Evolutionary conservation across 306 rosid species (phyloP).

Genomic region (Rosa persica): DNA sequence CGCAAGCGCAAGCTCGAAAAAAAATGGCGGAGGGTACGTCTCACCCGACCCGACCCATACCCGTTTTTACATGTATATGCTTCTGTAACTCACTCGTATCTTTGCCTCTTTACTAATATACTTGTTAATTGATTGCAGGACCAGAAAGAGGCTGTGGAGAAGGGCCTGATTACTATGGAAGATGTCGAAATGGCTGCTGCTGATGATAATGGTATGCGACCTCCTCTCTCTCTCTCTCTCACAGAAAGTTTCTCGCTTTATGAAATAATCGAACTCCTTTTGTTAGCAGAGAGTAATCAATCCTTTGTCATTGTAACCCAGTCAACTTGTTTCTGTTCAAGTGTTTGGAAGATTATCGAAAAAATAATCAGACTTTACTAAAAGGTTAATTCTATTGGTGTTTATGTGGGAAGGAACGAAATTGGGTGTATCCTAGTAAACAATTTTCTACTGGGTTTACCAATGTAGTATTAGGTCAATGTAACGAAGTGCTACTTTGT

Average conservation of each 20-base stretch:
- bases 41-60: background rate
- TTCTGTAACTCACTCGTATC: background rate
- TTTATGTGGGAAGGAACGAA: background rate
- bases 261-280: background rate
- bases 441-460: background rate
- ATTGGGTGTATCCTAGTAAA: too few species aligned
- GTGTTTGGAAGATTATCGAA: background rate
- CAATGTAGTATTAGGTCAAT: background rate
- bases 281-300: too few species aligned
- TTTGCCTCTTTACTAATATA: background rate
- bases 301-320: too few species aligned
- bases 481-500: background rate
- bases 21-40: slow-evolving; percentile 69
- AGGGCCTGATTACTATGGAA: slow-evolving; percentile 69
- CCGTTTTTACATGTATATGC: background rate
- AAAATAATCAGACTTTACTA: too few species aligned
- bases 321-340: too few species aligned
- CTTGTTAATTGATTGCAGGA: slow-evolving; percentile 40
- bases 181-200: slow-evolving; percentile 87
- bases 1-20: slow-evolving; percentile 93
- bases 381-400: background rate
- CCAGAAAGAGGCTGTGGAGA: slow-evolving; percentile 63
- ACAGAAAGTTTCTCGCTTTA: background rate
- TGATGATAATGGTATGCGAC: slow-evolving; percentile 52
- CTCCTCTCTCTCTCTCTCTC: background rate